phyloP scores from a whole-genome alignment of 2,329 filamentous ascomycete genomes.

The Sporothrix schenckii region DNA sequence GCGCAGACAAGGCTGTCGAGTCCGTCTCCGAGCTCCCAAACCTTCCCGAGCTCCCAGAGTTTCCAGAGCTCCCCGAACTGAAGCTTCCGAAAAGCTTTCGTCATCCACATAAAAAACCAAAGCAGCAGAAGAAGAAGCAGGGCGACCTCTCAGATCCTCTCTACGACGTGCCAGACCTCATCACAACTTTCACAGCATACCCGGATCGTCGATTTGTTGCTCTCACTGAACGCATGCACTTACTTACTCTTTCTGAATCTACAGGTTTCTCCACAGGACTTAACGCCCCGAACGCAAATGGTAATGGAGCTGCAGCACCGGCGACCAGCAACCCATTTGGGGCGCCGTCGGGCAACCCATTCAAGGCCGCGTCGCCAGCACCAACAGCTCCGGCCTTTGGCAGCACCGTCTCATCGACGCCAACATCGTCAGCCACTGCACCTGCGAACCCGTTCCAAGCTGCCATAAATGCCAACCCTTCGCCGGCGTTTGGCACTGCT shows the following conservation, averaged over 20 bases:
- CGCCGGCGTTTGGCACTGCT: conserved; percentile 4
- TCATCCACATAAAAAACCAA: background rate
- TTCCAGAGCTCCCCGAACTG: too few relatives aligned
- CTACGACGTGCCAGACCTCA: background rate
- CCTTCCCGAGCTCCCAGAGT: background rate
- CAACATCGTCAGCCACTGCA: background rate
- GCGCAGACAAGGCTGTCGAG: background rate
- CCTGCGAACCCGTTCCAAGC: conserved; percentile 29
- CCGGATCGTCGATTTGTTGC: background rate
- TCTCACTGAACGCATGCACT: background rate
- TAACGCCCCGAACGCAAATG: background rate
- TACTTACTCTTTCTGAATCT: conserved; percentile 26
- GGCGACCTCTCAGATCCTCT: conserved; percentile 11
- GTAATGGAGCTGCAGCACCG: background rate
- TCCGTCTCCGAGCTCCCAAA: background rate
- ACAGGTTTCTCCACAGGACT: conserved; percentile 8
- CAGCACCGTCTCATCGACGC: background rate
- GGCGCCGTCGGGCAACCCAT: conserved; percentile 23
- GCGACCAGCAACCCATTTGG: conserved; percentile 25
- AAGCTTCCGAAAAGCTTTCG: background rate
- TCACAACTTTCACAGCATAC: background rate
- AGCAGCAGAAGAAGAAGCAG: background rate
- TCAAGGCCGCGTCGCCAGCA: conserved; percentile 12
- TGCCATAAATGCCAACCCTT: conserved; percentile 4
- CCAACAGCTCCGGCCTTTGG: conserved; percentile 8